Base-by-base conservation (phyloP, 169 alveolate genomes). In the Plasmodium relictum region DNA sequence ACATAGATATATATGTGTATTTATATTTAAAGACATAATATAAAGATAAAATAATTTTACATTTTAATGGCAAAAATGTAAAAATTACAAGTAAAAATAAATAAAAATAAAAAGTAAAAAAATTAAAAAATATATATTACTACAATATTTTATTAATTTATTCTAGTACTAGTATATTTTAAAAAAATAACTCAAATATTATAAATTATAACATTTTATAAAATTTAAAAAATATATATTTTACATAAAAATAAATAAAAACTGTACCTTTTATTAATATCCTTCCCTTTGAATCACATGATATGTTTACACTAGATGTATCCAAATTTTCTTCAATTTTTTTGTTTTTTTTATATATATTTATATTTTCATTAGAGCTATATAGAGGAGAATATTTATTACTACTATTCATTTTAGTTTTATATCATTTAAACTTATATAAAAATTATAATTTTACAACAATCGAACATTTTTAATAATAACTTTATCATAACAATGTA, bases 221-320 rank as follows among this genome's bases (percentile, higher is more conserved):
- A 48, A 48, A 10, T 48, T 44, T 14, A 14, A 2, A 10, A 6
- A 16, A 18, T 61, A 83, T 7, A 76, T n/a, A n/a, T 0, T 39
- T 7, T 73, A 18, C 10, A 62, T n/a, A 44, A 41, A 56, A 56
- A 54, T 3, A 45, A 6, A 22, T 56, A 12, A 62, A 18, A 9
- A 18, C 7, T 50, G n/a, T 83, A 83, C 85, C 85, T 58, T 83
- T 83, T 42, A 83, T 39, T 70, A 83, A 59, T 68, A 83, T 83
- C 20, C 83, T 83, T 54, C 91, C 91, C 26, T 42, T 83, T n/a
- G 91, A 52, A 44, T 50, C 91, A 45, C 91, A 83, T 39, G 91
- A 83, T 61, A 83, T 83, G 44, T 69, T 83, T 31, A 65, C 80
- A 41, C 73, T 83, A 54, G 91, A 83, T 8, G 73, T 54, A n/a